Evolutionary conservation across 106 monocot genomes (phyloP).

Genomic region (Gastrodia elata): DNA sequence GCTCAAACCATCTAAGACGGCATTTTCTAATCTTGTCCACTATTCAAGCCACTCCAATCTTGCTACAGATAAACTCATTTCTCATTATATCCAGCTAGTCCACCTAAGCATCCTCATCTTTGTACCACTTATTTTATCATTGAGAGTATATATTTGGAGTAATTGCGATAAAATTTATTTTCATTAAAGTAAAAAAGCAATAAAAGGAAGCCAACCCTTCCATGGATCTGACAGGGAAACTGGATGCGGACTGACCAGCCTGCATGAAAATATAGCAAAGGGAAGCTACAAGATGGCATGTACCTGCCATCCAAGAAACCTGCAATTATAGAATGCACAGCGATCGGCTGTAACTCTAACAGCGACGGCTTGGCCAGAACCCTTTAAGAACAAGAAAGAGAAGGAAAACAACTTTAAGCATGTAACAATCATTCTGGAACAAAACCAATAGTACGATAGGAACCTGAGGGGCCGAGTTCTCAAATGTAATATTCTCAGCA

Average conservation of each 20-base stretch:
- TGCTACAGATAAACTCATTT: too few relatives aligned
- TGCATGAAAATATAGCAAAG: background rate
- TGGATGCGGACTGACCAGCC: background rate
- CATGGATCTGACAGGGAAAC: background rate
- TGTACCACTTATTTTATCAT: too few relatives aligned
- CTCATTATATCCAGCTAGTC: too few relatives aligned
- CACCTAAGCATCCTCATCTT: too few relatives aligned
- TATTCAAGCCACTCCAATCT: too few relatives aligned
- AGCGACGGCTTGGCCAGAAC: constrained; percentile 92
- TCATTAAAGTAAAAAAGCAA: background rate
- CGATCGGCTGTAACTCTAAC: constrained; percentile 85
- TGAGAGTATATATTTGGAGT: background rate
- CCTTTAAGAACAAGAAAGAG: constrained; percentile 20
- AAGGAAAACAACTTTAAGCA: background rate
- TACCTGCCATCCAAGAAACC: constrained; percentile 96
- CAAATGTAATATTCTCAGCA: constrained; percentile 89
- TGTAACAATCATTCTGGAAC: background rate
- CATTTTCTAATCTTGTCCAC: too few relatives aligned
- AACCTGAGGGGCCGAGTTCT: constrained; percentile 85
- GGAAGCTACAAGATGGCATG: background rate
- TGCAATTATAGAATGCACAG: constrained; percentile 88
- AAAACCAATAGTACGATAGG: background rate
- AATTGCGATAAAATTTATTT: background rate
- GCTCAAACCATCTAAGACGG: too few relatives aligned
- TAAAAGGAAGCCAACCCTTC: background rate